Base-by-base conservation (phyloP, 2,329 filamentous ascomycete species). In the Colletotrichum sp. region DNA sequence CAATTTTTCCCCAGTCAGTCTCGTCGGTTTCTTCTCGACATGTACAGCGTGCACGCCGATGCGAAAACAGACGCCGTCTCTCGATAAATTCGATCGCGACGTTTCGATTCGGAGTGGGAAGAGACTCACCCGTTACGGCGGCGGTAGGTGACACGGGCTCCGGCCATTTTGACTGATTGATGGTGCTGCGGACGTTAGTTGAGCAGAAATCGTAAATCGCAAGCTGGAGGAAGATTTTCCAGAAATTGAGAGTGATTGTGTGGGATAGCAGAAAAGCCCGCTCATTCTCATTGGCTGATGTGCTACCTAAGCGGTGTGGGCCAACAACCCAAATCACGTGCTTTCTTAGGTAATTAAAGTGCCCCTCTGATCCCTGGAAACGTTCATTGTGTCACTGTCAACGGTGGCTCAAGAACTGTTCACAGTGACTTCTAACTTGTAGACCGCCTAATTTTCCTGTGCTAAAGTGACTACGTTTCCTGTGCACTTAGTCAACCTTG, bases 51-150 rank as follows among this genome's bases (percentile, higher is more conserved):
- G 48, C 16, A 74, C 39, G 26, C 59, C 24, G 16, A 39, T n/a
- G 18, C 64, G 30, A 21, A 39, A 24, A 57, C 10, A 52, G 28
- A 52, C 7, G 48, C 63, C 67, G 60, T 57, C 66, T 63, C 34
- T 76, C 39, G 55, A 71, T 24, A 34, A n/a, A 48, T 16, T 70
- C 48, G 52, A 74, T 69, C 43, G 74, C 48, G 39, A 52, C 8
- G 12, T 30, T 21, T 16, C 14, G 39, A 36, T 43, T 59, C 57
- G 24, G 18, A 39, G 21, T 36, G 55, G 24, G 18, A 52, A 43
- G 60, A 39, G 43, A 93, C 93, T 89, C 92, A 95, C 94, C 92
- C 92, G 90, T 95, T 95, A 87, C 93, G 93, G 87, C 94, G 93
- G 89, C 94, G 93, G 91, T 94, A 92, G 84, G 90, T 91, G 82